Evolutionary conservation across 2,329 filamentous ascomycete genomes (phyloP), one percentile per base, ranked within the genome.

Genomic region (Cladophialophora exuberans): DNA sequence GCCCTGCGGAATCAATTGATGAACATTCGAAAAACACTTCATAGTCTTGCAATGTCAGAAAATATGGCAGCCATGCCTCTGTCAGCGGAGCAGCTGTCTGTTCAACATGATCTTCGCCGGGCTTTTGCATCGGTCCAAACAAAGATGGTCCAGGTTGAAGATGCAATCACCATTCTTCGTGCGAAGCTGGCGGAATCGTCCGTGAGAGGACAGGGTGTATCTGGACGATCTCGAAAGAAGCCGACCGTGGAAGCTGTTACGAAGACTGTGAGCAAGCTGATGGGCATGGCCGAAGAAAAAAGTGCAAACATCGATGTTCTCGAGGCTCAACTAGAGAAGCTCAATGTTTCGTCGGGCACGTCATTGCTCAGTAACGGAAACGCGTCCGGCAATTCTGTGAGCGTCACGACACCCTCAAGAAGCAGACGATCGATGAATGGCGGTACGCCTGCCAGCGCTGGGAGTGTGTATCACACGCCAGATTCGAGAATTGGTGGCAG

Each of bases 181-280:
- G 87, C 91, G 2, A 88, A 86, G 64, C 79, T 97, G 15, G 86
- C 87, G 1, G 80, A 83, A 17, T 73, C 75, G 20, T 70, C 74
- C 38, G 72, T 76, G 44, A 69, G 76, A 2, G 74, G 75, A 36
- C 80, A 67, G 2, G 53, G 56, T 17, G 38, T 52, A 26, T 35
- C 62, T 26, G 57, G 62, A 25, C 52, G 63, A 35, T 48, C 62
- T 76, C 62, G 80, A 28, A 78, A 80, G 46, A 82, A 86, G 3
- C 94, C 94, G 0, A 97, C 92, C 0, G 89, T 97, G 7, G 94
- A 97, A 65, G 90, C 90, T 0, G 89, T 99, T 17, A 87, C 92
- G 63, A 89, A 89, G 56, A 99, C 94, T 1, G 96, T 99, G 62
- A 79, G 80, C 54, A 96, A 94, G 68, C 92, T 99, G 88, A 97